phyloP scores from a whole-genome alignment of 1,284 basidiomycete genomes.

The Vanrija sp. region DNA sequence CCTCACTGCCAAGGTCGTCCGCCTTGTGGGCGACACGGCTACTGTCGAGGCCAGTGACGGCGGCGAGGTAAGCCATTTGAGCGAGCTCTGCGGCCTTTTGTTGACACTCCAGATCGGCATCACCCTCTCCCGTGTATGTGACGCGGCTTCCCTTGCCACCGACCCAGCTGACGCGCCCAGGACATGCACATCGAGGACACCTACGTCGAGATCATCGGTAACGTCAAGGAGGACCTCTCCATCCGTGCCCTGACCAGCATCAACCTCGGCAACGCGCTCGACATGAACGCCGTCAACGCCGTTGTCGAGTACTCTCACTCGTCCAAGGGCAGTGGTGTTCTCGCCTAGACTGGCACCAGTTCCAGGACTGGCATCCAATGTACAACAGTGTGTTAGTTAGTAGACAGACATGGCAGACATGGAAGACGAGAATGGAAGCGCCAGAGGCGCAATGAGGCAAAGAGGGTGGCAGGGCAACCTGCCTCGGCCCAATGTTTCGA shows the following conservation, averaged over 20 bases:
- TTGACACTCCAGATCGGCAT: slow-evolving; percentile 55
- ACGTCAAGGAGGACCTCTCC: slow-evolving; percentile 58
- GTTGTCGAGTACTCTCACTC: slow-evolving; percentile 42
- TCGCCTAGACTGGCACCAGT: slow-evolving; percentile 11
- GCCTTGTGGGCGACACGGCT: slow-evolving; percentile 56
- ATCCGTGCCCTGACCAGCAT: slow-evolving; percentile 62
- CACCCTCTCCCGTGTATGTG: slow-evolving; percentile 52
- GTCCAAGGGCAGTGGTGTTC: slow-evolving; percentile 39
- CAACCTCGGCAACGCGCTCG: slow-evolving; percentile 60
- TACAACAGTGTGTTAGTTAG: not conserved
- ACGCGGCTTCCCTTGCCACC: slow-evolving; percentile 16
- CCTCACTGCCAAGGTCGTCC: slow-evolving; percentile 65
- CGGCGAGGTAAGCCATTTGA: slow-evolving; percentile 52
- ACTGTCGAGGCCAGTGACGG: slow-evolving; percentile 68
- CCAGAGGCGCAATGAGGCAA: too few species aligned
- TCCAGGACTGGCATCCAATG: not conserved
- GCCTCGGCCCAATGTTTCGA: too few species aligned
- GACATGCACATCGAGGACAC: slow-evolving; percentile 55
- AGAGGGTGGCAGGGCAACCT: too few species aligned
- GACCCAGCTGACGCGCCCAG: slow-evolving; percentile 42
- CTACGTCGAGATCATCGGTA: slow-evolving; percentile 73
- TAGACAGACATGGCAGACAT: not conserved
- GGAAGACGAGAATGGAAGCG: not conserved
- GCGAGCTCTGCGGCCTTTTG: not conserved
- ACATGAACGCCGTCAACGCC: slow-evolving; percentile 42